Evolutionary conservation across 805 yeast genomes (phyloP), one percentile per base, ranked within the genome.

Genomic region (Saccharomyces mikatae): DNA sequence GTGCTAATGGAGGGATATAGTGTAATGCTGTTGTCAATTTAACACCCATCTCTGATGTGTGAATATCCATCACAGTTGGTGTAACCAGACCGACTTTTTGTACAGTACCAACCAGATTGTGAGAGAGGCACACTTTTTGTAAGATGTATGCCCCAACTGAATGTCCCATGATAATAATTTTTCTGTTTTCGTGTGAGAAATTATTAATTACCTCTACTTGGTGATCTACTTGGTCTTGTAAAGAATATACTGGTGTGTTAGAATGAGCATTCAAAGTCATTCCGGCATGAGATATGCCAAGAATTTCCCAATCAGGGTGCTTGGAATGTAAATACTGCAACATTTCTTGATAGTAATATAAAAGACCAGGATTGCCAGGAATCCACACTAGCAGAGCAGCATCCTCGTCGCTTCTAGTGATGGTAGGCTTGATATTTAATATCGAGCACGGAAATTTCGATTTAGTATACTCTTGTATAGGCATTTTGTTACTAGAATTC

Each of bases 321-420:
- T 60, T 60, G 26, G 64, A 62, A 53, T 79, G 79, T 52, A 83
- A 58, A 26, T 67, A 60, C 11, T 71, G 67, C 29, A 86, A 65
- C 61, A 82, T 84, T 3, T 79, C 79, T 21, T 73, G 73, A 66
- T 87, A 87, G 68, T 79, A 87, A 57, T 82, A 83, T 46, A 82
- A 75, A 28, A 87, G 68, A 0, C 92, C 94, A 0, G 94, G 94
- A 60, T 87, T 87, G 0, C 94, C 94, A 0, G 94, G 92, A 5
- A 87, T 74, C 58, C 86, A 75, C 4, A 82, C 75, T 48, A 86
- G 65, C 30, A 86, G 59, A 10, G 75, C 78, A 11, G 54, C 54
- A 44, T 22, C 54, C 36, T 46, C 47, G 32, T 48, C n/a, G 29
- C 32, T 36, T 50, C 36, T 11, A 2, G 14, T 9, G 24, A 41